Evolutionary conservation across 768 basidiomycete species (phyloP).

Genomic region (Leccinum boreale): DNA sequence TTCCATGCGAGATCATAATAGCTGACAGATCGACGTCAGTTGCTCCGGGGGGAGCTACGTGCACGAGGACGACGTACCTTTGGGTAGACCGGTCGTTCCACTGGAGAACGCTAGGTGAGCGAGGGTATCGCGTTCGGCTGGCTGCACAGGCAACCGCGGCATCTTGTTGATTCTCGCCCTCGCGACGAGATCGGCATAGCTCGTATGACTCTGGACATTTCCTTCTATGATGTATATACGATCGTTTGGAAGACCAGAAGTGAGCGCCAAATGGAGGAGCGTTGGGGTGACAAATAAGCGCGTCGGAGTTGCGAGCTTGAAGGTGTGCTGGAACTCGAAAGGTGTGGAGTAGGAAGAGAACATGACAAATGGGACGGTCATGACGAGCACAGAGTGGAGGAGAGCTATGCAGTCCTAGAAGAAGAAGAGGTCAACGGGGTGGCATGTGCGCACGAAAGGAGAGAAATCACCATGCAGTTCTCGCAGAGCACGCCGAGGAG

Average conservation of each 20-base stretch:
- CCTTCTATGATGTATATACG: conserved; percentile 51
- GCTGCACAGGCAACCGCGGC: conserved; percentile 40
- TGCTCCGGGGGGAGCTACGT: neutral
- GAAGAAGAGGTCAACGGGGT: neutral
- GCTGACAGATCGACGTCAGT: conserved; percentile 36
- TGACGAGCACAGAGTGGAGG: conserved; percentile 44
- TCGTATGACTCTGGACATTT: conserved; percentile 35
- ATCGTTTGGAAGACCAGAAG: conserved; percentile 37
- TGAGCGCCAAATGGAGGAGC: conserved; percentile 39
- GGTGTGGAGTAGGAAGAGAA: conserved; percentile 54
- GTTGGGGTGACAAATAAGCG: conserved; percentile 51
- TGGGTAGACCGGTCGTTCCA: conserved; percentile 73
- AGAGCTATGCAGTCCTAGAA: conserved; percentile 54
- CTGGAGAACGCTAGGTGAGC: conserved; percentile 77
- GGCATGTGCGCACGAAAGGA: neutral
- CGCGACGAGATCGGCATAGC: conserved; percentile 44
- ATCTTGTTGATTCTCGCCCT: conserved; percentile 35
- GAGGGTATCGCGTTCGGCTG: conserved; percentile 49
- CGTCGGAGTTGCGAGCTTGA: conserved; percentile 47
- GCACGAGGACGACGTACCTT: conserved; percentile 43
- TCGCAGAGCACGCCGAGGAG: conserved; percentile 69
- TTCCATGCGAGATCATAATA: conserved; percentile 71
- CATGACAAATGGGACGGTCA: conserved; percentile 51
- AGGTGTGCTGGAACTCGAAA: conserved; percentile 50
- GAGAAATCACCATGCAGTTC: conserved; percentile 53